phyloP scores from a whole-genome alignment of 257 asterid genomes.

The Coffea canephora region DNA sequence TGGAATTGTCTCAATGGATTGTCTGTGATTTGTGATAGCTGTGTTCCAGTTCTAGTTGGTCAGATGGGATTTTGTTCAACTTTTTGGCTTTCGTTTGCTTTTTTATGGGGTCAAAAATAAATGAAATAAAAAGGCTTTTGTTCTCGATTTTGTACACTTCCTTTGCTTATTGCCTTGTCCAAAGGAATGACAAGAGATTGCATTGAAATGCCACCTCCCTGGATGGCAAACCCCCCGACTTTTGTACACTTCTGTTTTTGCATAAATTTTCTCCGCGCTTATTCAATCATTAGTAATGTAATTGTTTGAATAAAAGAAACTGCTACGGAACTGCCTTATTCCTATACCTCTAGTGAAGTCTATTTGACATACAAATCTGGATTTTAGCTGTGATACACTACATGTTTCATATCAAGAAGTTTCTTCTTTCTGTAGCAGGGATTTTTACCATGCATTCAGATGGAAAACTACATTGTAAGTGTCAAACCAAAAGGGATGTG shows the following conservation, averaged over 20 bases:
- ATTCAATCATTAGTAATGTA: too few relatives aligned
- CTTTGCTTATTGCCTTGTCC: neutral
- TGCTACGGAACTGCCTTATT: neutral
- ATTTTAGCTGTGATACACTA: neutral
- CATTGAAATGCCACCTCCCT: neutral
- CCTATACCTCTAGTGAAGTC: neutral
- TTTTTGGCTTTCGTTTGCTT: neutral
- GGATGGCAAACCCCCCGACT: neutral
- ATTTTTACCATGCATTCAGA: constrained; percentile 27
- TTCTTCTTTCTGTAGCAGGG: constrained; percentile 37
- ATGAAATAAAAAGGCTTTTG: neutral
- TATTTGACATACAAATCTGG: neutral
- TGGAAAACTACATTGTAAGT: constrained; percentile 30
- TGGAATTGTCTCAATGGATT: neutral
- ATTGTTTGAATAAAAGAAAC: too few relatives aligned
- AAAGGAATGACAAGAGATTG: neutral
- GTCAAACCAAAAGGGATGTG: constrained; percentile 31
- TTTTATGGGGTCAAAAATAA: too few relatives aligned
- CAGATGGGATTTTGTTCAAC: neutral
- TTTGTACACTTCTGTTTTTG: neutral
- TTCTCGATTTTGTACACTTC: neutral
- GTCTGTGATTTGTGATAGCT: neutral
- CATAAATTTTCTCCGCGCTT: neutral
- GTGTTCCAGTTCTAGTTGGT: neutral
- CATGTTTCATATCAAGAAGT: neutral